Base-by-base conservation (phyloP, 2,329 filamentous ascomycete genomes). In the Clarireedia paspali region DNA sequence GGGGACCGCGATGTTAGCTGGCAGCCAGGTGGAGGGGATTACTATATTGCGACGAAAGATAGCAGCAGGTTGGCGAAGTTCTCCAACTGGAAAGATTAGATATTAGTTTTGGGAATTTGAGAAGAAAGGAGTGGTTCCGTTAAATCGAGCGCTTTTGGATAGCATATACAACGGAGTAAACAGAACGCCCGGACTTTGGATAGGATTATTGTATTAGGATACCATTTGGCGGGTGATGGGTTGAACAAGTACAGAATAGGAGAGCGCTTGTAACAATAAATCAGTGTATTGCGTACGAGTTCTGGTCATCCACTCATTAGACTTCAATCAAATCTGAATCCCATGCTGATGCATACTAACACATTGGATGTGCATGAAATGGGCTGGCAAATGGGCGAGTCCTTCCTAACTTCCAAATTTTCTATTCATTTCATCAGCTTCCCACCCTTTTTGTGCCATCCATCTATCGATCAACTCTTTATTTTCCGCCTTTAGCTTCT, bases 381-480 rank as follows among this genome's bases (percentile, higher is more conserved):
- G 30, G 7, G 10, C 30, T 34, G 30, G 30, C 30, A 23, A 47
- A 46, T 24, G 7, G 10, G 42, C 4, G 20, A 12, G n/a, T 17
- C 12, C 24, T 23, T 24, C 49, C 50, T 20, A 55, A 14, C 26
- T 55, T 39, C 39, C 74, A 74, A 56, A 74, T 72, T 50, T 78
- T 70, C 60, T 64, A 66, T 97, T 97, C 86, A 96, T 91, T 60
- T 82, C 85, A 55, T 94, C 88, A 10, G 89, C 92, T 74, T 96
- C 91, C 68, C 85, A 81, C 4, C 85, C 87, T 81, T 94, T 94
- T 61, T 87, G 79, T 67, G 83, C 84, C 87, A 97, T 91, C 90
- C 91, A 97, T 54, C 94, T 80, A 69, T 91, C 87, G 53, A 96
- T 84, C 55, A 99, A 77, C 63, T 96, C 88, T 67, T 89, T 85